Percentiles rank a stretch among this genome's conserved stretches.
Evolutionary conservation across 2,329 filamentous ascomycete species (phyloP).

Genomic region (Sclerotinia glacialis): DNA sequence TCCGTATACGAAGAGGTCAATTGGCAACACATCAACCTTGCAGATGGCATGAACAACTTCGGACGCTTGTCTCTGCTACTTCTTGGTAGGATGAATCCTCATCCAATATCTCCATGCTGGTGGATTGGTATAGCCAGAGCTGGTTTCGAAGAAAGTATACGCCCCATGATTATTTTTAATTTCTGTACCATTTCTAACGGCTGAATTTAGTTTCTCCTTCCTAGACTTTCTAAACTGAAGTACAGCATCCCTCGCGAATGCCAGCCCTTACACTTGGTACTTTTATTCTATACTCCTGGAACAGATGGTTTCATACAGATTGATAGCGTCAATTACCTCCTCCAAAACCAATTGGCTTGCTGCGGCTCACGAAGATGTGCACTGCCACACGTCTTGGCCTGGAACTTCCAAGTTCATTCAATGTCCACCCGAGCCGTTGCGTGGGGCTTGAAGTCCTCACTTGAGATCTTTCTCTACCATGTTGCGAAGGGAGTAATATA

Average conservation of each 20-base stretch:
- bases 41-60: background rate
- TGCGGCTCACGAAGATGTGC: background rate
- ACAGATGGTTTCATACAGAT: background rate
- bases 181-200: background rate
- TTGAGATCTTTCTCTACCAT: background rate
- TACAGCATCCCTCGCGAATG: background rate
- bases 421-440: background rate
- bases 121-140: background rate
- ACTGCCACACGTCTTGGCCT: conserved; percentile 6
- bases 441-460: background rate
- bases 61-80: background rate
- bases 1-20: background rate
- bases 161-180: background rate
- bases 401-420: background rate
- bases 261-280: background rate
- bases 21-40: background rate
- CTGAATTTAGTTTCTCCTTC: background rate
- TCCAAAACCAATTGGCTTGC: background rate
- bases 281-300: background rate
- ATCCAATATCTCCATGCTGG: background rate
- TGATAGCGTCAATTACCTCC: background rate
- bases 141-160: background rate
- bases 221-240: background rate
- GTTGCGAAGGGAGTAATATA: background rate
- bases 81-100: background rate